Evolutionary conservation across 768 basidiomycete species (phyloP), one percentile per base, ranked within the genome.

Genomic region (Lactifluus rugatus): DNA sequence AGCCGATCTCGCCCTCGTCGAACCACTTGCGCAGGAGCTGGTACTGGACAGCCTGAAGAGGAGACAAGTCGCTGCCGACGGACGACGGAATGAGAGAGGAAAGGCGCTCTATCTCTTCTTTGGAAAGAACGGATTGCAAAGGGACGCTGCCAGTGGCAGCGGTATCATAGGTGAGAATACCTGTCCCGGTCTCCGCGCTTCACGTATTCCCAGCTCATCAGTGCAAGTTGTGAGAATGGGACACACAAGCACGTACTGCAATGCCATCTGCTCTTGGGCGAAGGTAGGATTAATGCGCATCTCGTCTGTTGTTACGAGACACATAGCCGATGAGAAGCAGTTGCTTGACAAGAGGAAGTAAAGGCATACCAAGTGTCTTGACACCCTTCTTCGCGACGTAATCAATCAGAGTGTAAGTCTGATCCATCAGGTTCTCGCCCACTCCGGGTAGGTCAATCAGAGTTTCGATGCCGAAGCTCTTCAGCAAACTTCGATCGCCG

Each of bases 371-470:
- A 2, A 62, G 61, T 1, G 61, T 60, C 44, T 54, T 50, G 42
- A 62, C 54, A 25, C 47, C 44, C 31, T 37, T 11, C 41, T 62
- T 62, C 16, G 58, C 45, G 19, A 54, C 17, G 25, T 34, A 62
- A 25, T 62, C 61, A 23, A 60, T 62, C 23, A 62, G 46, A 7
- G 61, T 62, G 37, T 62, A 62, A 0, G 61, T 62, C 50, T 62
- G 61, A 23, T 64, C 62, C 1, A 74, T 71, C n/a, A 76, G 54
- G 61, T 76, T 75, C 63, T 73, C 71, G 7, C 77, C 76, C 31
- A 79, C 77, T 50, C 71, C 72, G 26, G 76, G 75, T 1, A 77
- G 70, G 56, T 77, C 75, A n/a, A 75, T 55, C 36, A 67, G 57
- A 25, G 63, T 62, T n/a, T 65, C 54, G 50, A 79, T 72, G 5